phyloP scores from a whole-genome alignment of 1,284 basidiomycete genomes.

The Rhizoctonia solani region DNA sequence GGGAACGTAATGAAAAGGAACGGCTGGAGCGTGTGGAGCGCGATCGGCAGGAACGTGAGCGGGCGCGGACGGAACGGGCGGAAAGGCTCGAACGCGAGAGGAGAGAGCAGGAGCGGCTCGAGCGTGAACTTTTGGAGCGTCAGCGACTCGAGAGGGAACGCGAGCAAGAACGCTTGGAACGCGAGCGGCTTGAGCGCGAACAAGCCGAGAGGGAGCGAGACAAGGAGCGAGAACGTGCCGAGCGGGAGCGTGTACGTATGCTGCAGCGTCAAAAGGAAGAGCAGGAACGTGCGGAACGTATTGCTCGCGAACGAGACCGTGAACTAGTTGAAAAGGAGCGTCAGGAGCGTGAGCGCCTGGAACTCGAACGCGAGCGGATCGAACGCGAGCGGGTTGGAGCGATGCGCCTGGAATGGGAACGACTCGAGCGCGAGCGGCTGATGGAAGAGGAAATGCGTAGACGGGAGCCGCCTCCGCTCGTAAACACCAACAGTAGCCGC shows the following conservation, averaged over 20 bases:
- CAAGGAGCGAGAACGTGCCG: slow-evolving; percentile 13
- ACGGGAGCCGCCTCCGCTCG: slow-evolving; percentile 10
- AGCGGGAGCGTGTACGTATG: slow-evolving; percentile 2
- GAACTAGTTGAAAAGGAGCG: slow-evolving; percentile 30
- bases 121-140: not conserved
- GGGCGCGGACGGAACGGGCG: not conserved
- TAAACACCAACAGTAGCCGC: not conserved
- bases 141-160: not conserved
- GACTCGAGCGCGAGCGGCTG: slow-evolving; percentile 4
- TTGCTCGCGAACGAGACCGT: slow-evolving; percentile 21
- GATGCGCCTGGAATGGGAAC: slow-evolving; percentile 12
- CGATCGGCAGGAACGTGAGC: not conserved
- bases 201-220: not conserved
- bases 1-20: not conserved
- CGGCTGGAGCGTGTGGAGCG: not conserved
- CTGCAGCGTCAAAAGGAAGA: slow-evolving; percentile 14
- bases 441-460: slow-evolving; percentile 7
- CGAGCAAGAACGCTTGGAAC: not conserved
- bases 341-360: slow-evolving; percentile 12
- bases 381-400: slow-evolving; percentile 15
- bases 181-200: slow-evolving; percentile 14
- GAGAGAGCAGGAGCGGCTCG: not conserved
- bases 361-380: slow-evolving; percentile 9
- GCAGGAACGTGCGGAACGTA: slow-evolving; percentile 22
- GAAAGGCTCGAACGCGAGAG: slow-evolving; percentile 7